A percentile compares a stretch with the other conserved stretches of the same genome.
phyloP scores from a whole-genome alignment of 768 basidiomycete species.

The Kondoa subrosea region DNA sequence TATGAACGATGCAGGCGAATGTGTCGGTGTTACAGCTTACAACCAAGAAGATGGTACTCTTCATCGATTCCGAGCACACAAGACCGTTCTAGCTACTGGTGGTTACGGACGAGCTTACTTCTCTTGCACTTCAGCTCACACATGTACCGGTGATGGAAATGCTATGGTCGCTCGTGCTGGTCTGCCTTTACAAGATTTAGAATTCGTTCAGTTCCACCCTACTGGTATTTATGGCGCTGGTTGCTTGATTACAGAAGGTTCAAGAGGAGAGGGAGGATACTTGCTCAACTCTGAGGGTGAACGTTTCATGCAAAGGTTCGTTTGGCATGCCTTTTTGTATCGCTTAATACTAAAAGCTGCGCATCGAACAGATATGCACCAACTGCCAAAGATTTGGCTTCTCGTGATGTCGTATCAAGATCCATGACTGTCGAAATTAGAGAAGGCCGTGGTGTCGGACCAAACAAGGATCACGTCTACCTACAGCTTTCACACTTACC shows the following conservation, averaged over 20 bases:
- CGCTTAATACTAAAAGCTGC: background rate
- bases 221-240: constrained; percentile 99
- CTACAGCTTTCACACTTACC: constrained; percentile 95
- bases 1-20: constrained; percentile 87
- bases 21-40: constrained; percentile 94
- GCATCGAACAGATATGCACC: constrained; percentile 51
- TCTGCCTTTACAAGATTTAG: constrained; percentile 84
- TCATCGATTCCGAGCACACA: constrained; percentile 94
- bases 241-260: constrained; percentile 67
- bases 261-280: constrained; percentile 98
- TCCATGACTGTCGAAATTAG: constrained; percentile 98
- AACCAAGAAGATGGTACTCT: constrained; percentile 99
- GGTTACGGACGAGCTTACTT: constrained; percentile 98
- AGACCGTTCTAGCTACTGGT: constrained; percentile 94
- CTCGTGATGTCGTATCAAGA: constrained; percentile 96
- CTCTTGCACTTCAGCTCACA: constrained; percentile 95
- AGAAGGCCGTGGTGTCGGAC: constrained; percentile 95
- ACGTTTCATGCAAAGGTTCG: constrained; percentile 86
- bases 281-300: constrained; percentile 95
- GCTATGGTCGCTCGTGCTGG: constrained; percentile 97
- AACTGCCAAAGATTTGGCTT: constrained; percentile 97
- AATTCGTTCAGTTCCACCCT: constrained; percentile 99
- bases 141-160: constrained; percentile 96
- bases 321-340: background rate
- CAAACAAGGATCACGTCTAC: constrained; percentile 93